A percentile compares a stretch with the other conserved stretches of the same genome.
phyloP scores from a whole-genome alignment of 495 filamentous ascomycete genomes.

The Hypoxylon rickii region DNA sequence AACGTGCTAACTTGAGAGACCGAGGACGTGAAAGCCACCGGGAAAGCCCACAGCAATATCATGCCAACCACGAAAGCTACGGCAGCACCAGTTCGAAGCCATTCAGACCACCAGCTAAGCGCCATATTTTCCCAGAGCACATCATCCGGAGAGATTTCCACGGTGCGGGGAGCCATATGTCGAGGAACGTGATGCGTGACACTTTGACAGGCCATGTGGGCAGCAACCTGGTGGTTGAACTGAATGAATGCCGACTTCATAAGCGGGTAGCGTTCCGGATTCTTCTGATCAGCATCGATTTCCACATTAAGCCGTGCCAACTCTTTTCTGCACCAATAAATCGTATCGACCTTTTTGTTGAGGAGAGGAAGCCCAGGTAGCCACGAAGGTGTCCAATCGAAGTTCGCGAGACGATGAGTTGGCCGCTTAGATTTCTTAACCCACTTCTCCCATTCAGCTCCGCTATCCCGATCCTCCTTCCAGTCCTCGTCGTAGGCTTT shows the following conservation, averaged over 20 bases:
- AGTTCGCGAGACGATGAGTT: conserved; percentile 79
- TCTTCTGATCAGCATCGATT: conserved; percentile 87
- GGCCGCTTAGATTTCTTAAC: conserved; percentile 80
- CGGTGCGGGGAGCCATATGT: conserved; percentile 89
- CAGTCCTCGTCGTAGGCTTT: conserved; percentile 69
- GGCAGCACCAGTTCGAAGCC: conserved; percentile 71
- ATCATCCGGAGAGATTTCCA: conserved; percentile 92
- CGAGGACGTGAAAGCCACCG: conserved; percentile 84
- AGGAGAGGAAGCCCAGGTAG: conserved; percentile 79
- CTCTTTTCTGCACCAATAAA: conserved; percentile 87
- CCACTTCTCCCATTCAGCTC: conserved; percentile 84
- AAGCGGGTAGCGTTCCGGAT: conserved; percentile 84
- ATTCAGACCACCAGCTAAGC: conserved; percentile 92
- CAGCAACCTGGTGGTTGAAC: conserved; percentile 96
- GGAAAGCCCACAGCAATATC: conserved; percentile 88
- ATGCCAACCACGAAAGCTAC: conserved; percentile 70
- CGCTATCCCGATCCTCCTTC: conserved; percentile 64
- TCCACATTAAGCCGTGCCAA: conserved; percentile 88
- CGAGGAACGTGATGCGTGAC: conserved; percentile 90
- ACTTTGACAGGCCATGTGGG: conserved; percentile 96
- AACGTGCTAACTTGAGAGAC: conserved; percentile 77
- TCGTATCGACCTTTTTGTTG: conserved; percentile 92
- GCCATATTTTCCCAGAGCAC: conserved; percentile 99
- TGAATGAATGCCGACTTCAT: conserved; percentile 99
- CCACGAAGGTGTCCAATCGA: conserved; percentile 71